Evolutionary conservation across 352 stramenopile species (phyloP).

Genomic region (Pythium apleroticum): DNA sequence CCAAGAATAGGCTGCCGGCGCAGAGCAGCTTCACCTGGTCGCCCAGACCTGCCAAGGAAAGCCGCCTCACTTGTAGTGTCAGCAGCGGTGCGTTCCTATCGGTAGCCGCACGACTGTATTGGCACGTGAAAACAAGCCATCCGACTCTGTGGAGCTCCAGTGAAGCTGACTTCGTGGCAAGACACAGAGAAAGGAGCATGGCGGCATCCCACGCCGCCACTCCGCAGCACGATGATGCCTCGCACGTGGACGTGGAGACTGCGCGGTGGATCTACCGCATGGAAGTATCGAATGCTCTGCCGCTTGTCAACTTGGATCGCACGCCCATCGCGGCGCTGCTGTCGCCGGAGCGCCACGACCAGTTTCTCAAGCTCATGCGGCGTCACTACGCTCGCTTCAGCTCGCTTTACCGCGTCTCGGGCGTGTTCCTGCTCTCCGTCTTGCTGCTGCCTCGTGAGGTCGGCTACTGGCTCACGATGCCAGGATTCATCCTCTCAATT

Average conservation of each 20-base stretch:
- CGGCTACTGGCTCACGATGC: conserved; percentile 8
- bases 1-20: too few relatives aligned
- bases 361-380: conserved; percentile 18
- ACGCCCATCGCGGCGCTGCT: conserved; percentile 13
- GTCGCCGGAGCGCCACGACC: not conserved
- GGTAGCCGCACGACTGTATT: too few relatives aligned
- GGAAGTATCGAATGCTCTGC: conserved; percentile 10
- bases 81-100: too few relatives aligned
- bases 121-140: too few relatives aligned
- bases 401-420: conserved; percentile 15
- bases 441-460: conserved; percentile 1
- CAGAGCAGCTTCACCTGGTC: too few relatives aligned
- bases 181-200: not conserved
- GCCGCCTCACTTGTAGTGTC: too few relatives aligned
- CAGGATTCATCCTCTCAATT: conserved; percentile 6
- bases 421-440: conserved; percentile 1
- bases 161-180: too few relatives aligned
- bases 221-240: not conserved
- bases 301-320: conserved; percentile 13
- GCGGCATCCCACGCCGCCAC: not conserved
- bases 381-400: conserved; percentile 9
- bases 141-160: too few relatives aligned
- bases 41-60: too few relatives aligned
- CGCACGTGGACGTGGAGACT: not conserved
- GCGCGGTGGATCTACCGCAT: conserved; percentile 17